Evolutionary conservation across 2,329 filamentous ascomycete species (phyloP).

Genomic region (Curvularia lunata): DNA sequence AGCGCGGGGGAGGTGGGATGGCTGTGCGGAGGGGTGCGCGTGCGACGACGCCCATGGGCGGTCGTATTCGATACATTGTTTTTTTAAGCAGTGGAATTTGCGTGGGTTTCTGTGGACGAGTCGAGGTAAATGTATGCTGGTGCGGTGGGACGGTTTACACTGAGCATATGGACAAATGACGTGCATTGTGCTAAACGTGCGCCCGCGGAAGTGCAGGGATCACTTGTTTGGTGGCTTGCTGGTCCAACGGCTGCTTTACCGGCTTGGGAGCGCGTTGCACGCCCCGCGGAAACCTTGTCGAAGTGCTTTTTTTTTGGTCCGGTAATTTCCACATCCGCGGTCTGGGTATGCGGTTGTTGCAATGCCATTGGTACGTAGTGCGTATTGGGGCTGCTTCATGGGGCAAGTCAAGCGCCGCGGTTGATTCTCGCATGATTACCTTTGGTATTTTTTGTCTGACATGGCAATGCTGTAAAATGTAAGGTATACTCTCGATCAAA

Average conservation of each 20-base stretch:
- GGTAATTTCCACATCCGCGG: neutral
- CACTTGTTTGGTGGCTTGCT: neutral
- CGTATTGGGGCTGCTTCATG: neutral
- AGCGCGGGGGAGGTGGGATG: neutral
- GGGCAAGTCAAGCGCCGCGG: too few species aligned
- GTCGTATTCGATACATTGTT: conserved; percentile 29
- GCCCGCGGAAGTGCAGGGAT: neutral
- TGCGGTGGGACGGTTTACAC: neutral
- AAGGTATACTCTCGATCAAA: too few species aligned
- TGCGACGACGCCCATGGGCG: conserved; percentile 8
- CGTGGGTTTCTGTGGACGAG: too few species aligned
- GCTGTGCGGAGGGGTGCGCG: conserved; percentile 1
- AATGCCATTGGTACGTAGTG: neutral
- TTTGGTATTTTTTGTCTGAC: neutral
- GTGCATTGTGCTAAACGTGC: neutral
- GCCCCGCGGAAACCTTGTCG: too few species aligned
- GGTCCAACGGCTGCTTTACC: neutral
- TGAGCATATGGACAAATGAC: neutral
- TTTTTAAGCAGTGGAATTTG: neutral
- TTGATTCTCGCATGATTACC: neutral
- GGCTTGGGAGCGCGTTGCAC: neutral
- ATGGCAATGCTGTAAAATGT: too few species aligned
- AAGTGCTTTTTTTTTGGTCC: neutral
- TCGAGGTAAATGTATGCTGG: neutral
- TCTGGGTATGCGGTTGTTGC: neutral